Base-by-base conservation (phyloP, 2,329 filamentous ascomycete species). In the Talaromyces verruculosus region DNA sequence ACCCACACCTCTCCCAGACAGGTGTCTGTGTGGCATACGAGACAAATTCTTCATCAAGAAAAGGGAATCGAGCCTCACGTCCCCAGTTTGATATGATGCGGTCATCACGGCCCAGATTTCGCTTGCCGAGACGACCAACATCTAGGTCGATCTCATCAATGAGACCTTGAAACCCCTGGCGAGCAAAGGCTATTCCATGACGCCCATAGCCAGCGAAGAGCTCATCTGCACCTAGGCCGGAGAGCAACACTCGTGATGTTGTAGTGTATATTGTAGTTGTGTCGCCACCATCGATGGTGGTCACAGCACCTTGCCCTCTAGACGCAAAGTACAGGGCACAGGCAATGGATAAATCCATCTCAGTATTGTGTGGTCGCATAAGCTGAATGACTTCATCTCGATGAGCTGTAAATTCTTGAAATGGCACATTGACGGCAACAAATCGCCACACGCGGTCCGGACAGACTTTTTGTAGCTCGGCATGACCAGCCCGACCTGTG, bases 271-370 rank as follows among this genome's bases (percentile, higher is more conserved):
- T 70, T 5, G 71, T 55, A 30, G 62, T 55, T 37, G 68, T 25
- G 45, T 83, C 80, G 19, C 76, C 69, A n/a, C 17, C 15, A 33
- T 41, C n/a, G 2, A 0, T n/a, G 2, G 19, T 49, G 6, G 61
- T 22, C 6, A 66, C 30, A 15, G 13, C n/a, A 0, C 89, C 92
- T 61, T 80, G 76, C 0, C 93, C 94, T 45, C 92, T 86, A 0
- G 94, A 89, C 5, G 95, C 93, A 80, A 99, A 99, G 77, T 97
- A 98, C n/a, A 99, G 83, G 0, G 95, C 95, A 71, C 87, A 90
- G 0, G 91, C 91, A 71, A 99, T 99, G 3, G 95, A 99, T 0
- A 99, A 83, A 73, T 99, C 95, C 95, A 99, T 99, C 78, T 99
- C 95, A 0, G 95, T 99, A 70, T 97, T 94, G 78, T 99, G 95